Evolutionary conservation across 2,329 filamentous ascomycete species (phyloP), one percentile per base, ranked within the genome.

Genomic region (Zymoseptoria brevis): DNA sequence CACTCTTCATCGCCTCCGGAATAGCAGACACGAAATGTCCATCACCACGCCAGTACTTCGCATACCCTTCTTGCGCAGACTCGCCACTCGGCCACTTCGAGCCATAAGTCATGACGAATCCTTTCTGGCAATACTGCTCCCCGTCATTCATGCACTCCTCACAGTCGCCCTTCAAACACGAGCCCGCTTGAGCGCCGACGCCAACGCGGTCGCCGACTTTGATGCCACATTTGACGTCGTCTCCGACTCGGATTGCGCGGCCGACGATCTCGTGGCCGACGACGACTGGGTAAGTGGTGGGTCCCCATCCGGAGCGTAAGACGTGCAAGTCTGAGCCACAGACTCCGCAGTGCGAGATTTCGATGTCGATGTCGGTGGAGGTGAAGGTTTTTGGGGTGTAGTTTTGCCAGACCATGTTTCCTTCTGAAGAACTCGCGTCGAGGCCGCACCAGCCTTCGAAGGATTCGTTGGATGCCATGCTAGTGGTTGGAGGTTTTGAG

Each of bases 1-100:
- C 77, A 19, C 75, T 78, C 1, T 73, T 68, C 26, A 85, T 61
- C 0, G 62, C 67, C 6, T 79, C 76, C 0, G 82, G 82, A 58
- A 85, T 83, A 63, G 73, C 76, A 66, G 83, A 75, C 0, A 78
- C 79, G 63, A 89, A 90, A 63, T 82, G 79, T 22, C 64, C 62
- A 22, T 60, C 52, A n/a, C 62, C 63, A 26, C 84, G 77, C 69
- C 78, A 79, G 61, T 81, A 77, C 54, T 77, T 74, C 6, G 81
- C 80, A 63, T 83, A 84, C 1, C 76, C 88, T 2, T 88, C 88
- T 66, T 87, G 86, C 1, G 83, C 81, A 71, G 82, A 64, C 48
- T 54, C 55, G 21, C 64, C 63, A 11, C 54, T 57, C 8, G 66
- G 63, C 60, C 62, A 70, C 16, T 65, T 64, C 56, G 54, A 57